Evolutionary conservation across 139 green algal species (phyloP).

Genomic region (Mesotaenium endlicherianum): DNA sequence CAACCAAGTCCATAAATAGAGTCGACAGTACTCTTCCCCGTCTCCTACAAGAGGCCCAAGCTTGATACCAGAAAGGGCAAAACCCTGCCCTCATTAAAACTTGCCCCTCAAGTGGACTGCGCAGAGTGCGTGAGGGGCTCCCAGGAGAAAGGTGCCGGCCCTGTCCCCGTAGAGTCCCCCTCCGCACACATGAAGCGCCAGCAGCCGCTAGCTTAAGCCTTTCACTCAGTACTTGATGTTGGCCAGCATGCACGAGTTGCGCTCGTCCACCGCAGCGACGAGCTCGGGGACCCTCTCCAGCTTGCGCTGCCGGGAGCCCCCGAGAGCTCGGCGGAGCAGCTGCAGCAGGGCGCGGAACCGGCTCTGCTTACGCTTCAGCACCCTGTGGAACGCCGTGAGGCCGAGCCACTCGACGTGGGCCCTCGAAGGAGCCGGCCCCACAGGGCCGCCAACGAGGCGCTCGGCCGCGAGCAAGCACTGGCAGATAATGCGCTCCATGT

Average conservation of each 20-base stretch:
- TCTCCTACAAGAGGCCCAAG: not conserved
- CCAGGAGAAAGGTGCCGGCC: not conserved
- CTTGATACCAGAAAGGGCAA: not conserved
- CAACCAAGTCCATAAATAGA: too few relatives aligned
- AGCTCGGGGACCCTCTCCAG: not conserved
- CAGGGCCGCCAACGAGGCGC: not conserved
- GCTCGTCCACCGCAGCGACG: not conserved
- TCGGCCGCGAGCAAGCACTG: not conserved
- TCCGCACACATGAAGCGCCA: not conserved
- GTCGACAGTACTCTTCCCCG: too few relatives aligned
- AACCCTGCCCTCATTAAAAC: not conserved
- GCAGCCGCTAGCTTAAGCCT: not conserved
- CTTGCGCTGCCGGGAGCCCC: not conserved
- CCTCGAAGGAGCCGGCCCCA: not conserved
- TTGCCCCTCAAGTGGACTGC: too few relatives aligned
- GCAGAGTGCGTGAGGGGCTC: too few relatives aligned
- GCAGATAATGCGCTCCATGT: not conserved
- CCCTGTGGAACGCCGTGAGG: not conserved
- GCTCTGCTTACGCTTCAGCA: slow-evolving; percentile 29
- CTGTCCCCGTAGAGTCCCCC: not conserved
- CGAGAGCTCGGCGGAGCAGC: not conserved
- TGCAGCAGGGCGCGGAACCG: not conserved
- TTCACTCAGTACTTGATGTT: not conserved
- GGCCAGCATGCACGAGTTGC: not conserved
- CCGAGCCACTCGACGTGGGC: slow-evolving; percentile 13